Evolutionary conservation across 176 grass and related monocot species (phyloP).

Genomic region (Oryza brachyantha): DNA sequence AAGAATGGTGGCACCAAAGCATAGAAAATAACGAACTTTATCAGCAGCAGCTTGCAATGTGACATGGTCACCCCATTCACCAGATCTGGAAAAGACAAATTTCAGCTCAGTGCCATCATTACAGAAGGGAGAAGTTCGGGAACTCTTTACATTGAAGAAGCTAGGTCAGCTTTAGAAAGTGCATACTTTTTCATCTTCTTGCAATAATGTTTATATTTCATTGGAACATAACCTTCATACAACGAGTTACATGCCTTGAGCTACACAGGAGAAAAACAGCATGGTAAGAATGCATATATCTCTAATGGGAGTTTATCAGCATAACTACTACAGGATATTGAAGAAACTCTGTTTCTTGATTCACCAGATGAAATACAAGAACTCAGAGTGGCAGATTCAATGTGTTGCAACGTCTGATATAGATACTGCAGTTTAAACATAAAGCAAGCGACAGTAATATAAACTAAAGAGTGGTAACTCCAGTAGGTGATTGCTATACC

Average conservation of each 20-base stretch:
- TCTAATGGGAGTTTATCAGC: not conserved
- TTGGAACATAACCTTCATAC: conserved; percentile 95
- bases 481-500: conserved; percentile 41
- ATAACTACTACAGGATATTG: not conserved
- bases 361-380: not conserved
- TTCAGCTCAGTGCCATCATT: not conserved
- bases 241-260: conserved; percentile 72
- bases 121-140: conserved; percentile 1
- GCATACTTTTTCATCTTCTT: conserved; percentile 99
- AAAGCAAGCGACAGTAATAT: not conserved
- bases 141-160: conserved; percentile 5
- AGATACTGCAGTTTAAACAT: conserved; percentile 10
- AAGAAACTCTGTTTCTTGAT: conserved; percentile 10
- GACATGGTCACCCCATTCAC: conserved; percentile 98
- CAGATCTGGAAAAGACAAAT: conserved; percentile 47
- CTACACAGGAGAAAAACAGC: conserved; percentile 53
- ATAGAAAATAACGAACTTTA: conserved; percentile 51
- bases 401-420: not conserved
- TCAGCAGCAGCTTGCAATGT: conserved; percentile 94
- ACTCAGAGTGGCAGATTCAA: conserved; percentile 7
- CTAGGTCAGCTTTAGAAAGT: conserved; percentile 13
- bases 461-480: conserved; percentile 17
- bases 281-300: conserved; percentile 18
- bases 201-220: conserved; percentile 93
- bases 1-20: not conserved